Evolutionary conservation across 345 rosid genomes (phyloP).

Genomic region (Aurinia saxatilis): DNA sequence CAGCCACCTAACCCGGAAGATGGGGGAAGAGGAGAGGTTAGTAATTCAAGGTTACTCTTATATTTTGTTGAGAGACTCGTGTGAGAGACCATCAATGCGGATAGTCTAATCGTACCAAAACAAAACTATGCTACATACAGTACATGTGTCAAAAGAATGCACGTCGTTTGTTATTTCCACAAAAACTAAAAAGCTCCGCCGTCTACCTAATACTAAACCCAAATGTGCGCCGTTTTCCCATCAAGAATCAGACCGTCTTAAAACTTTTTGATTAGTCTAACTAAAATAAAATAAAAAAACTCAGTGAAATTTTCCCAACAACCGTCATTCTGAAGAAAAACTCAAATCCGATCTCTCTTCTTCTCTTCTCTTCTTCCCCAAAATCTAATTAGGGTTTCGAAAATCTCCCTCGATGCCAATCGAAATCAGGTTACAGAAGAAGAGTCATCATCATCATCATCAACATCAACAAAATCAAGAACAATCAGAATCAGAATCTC

Average conservation of each 20-base stretch:
- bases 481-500: too few relatives aligned
- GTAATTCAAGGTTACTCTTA: too few relatives aligned
- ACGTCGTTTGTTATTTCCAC: background rate
- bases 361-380: background rate
- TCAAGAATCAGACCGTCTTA: background rate
- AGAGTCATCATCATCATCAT: too few relatives aligned
- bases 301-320: background rate
- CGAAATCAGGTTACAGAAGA: conserved; percentile 18
- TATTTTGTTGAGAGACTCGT: too few relatives aligned
- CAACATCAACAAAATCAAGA: too few relatives aligned
- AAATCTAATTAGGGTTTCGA: conserved; percentile 1
- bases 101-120: too few relatives aligned
- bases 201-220: background rate
- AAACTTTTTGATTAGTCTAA: background rate
- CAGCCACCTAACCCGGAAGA: too few relatives aligned
- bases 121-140: too few relatives aligned
- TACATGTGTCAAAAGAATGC: too few relatives aligned
- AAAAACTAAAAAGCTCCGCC: background rate
- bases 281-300: background rate
- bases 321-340: background rate
- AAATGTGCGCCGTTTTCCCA: background rate
- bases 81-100: too few relatives aligned
- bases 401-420: background rate
- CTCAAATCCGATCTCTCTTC: background rate
- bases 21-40: too few relatives aligned